Conservation (phyloP, 108 stramenopile species). For the Cylindrotheca fusiformis region DNA sequence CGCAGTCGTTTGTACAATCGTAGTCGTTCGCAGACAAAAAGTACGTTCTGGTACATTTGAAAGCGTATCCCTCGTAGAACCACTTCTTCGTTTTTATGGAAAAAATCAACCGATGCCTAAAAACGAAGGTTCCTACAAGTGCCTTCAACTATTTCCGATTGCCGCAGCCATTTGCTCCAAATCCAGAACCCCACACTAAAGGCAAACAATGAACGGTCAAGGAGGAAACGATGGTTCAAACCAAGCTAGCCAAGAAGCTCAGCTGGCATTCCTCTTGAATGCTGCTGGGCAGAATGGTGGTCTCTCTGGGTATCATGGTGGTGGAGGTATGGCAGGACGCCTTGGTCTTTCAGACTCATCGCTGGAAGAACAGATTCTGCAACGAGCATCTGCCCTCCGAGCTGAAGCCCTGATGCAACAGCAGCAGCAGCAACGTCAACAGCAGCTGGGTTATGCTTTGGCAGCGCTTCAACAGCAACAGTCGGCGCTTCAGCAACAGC, state of each 20-base stretch:
- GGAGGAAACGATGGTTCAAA: slow-evolving; percentile 8
- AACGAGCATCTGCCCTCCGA: slow-evolving; percentile 32
- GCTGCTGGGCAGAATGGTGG: slow-evolving; percentile 7
- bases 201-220: slow-evolving; percentile 30
- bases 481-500: slow-evolving; percentile 1
- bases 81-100: no score
- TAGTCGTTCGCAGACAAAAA: no score
- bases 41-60: neutral
- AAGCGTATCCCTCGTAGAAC: no score
- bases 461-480: slow-evolving; percentile 40
- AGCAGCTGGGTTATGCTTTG: slow-evolving; percentile 23
- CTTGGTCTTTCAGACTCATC: slow-evolving; percentile 9
- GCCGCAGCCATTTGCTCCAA: no score
- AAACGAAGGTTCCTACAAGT: no score
- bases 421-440: slow-evolving; percentile 19
- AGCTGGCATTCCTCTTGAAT: slow-evolving; percentile 16
- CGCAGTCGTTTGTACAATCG: no score
- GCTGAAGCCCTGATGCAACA: slow-evolving; percentile 42
- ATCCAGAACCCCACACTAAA: no score
- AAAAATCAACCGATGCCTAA: no score
- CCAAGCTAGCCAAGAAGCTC: slow-evolving; percentile 11
- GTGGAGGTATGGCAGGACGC: neutral
- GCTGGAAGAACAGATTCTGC: slow-evolving; percentile 38
- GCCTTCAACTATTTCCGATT: no score
- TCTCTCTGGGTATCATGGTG: slow-evolving; percentile 5